A percentile compares a stretch with the other conserved stretches of the same genome.
Evolutionary conservation across 1,139 yeast genomes (phyloP).

Genomic region (Lodderomyces metapsilosis): DNA sequence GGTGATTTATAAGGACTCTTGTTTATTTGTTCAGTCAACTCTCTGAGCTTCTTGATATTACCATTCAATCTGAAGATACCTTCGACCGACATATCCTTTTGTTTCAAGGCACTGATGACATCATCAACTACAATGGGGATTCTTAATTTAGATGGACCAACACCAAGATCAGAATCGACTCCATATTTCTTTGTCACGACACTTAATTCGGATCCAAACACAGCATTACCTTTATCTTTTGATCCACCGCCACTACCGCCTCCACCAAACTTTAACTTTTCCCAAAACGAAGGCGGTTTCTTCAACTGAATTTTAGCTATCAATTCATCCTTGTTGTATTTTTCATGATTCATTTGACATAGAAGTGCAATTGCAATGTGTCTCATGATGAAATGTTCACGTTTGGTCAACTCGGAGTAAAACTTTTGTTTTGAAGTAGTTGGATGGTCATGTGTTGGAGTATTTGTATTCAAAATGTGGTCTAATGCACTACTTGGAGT

Average conservation of each 20-base stretch:
- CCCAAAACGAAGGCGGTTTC: slow-evolving; percentile 73
- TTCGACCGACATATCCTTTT: slow-evolving; percentile 94
- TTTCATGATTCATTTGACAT: slow-evolving; percentile 36
- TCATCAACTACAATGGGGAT: slow-evolving; percentile 91
- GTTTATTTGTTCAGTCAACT: slow-evolving; percentile 74
- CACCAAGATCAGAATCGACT: slow-evolving; percentile 81
- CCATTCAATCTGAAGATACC: slow-evolving; percentile 97
- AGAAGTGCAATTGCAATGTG: slow-evolving; percentile 71
- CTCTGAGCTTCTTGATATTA: slow-evolving; percentile 79
- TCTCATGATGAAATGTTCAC: slow-evolving; percentile 62
- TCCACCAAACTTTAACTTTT: slow-evolving; percentile 49
- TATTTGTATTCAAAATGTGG: slow-evolving; percentile 12
- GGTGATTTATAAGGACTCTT: slow-evolving; percentile 71
- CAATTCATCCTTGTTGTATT: slow-evolving; percentile 51
- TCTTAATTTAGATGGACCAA: slow-evolving; percentile 75
- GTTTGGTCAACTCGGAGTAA: slow-evolving; percentile 67
- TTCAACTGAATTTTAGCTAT: slow-evolving; percentile 54
- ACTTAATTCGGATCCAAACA: slow-evolving; percentile 80
- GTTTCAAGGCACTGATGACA: slow-evolving; percentile 75
- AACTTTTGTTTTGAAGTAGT: slow-evolving; percentile 34
- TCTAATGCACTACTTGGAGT: slow-evolving; percentile 15
- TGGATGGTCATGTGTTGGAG: slow-evolving; percentile 4
- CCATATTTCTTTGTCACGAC: slow-evolving; percentile 75
- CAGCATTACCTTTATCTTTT: slow-evolving; percentile 35
- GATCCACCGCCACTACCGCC: slow-evolving; percentile 19